Percentiles rank a stretch among this genome's conserved stretches.
These are phyloP conservation scores for Arabis hirsuta DNA, from an alignment of 345 rosid genomes.

Conservation along the genomic window DNA sequence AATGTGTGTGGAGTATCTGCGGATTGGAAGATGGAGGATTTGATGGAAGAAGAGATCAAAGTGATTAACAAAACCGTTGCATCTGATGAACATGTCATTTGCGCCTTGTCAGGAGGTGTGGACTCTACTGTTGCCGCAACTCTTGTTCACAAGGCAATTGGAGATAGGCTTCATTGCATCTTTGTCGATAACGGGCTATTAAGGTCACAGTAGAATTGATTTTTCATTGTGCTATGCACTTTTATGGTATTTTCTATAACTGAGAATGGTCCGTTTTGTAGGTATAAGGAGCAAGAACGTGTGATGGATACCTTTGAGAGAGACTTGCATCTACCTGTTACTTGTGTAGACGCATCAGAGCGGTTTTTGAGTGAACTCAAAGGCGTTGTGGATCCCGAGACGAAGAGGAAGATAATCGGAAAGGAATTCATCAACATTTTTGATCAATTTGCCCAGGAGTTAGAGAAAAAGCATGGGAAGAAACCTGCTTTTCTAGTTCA, in stretches of 20 bases:
- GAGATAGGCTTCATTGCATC: slow-evolving; percentile 93
- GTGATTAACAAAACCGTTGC: slow-evolving; percentile 66
- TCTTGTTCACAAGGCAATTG: slow-evolving; percentile 95
- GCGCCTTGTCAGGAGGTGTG: slow-evolving; percentile 96
- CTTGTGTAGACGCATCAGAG: slow-evolving; percentile 80
- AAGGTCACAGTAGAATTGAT: slow-evolving; percentile 52
- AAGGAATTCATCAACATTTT: slow-evolving; percentile 84
- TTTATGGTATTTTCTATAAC: not conserved
- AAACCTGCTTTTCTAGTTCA: slow-evolving; percentile 88
- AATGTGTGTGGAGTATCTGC: slow-evolving; percentile 75
- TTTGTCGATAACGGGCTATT: slow-evolving; percentile 94
- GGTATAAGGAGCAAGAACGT: slow-evolving; percentile 94
- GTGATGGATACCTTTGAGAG: slow-evolving; percentile 87
- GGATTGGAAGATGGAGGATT: slow-evolving; percentile 91
- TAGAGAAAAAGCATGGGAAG: slow-evolving; percentile 79
- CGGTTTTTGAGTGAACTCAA: slow-evolving; percentile 82
- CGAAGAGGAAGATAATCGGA: slow-evolving; percentile 92
- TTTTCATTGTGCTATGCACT: not conserved
- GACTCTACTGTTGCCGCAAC: slow-evolving; percentile 99
- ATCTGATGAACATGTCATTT: slow-evolving; percentile 85
- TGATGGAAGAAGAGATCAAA: slow-evolving; percentile 88
- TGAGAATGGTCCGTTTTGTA: slow-evolving; percentile 35
- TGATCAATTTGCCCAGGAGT: slow-evolving; percentile 73
- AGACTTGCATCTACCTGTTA: slow-evolving; percentile 89
- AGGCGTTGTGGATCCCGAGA: slow-evolving; percentile 92